Base-by-base conservation (phyloP, 257 asterid genomes). In the Catharanthus roseus region DNA sequence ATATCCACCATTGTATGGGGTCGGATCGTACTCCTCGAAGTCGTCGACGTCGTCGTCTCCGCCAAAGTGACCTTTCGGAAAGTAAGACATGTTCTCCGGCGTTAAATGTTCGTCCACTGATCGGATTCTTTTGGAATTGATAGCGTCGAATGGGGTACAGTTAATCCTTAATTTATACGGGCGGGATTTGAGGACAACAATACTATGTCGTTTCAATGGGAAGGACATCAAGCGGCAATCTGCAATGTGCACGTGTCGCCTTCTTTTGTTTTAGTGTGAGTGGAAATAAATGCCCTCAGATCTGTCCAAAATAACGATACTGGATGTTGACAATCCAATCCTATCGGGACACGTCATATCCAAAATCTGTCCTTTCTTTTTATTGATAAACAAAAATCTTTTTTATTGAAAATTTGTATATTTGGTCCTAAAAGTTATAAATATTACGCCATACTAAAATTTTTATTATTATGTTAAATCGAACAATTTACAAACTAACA, bases 1-100 rank as follows among this genome's bases (percentile, higher is more conserved):
- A 84, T 93, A 93, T 34, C 97, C 97, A 16, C 99, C 99, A 36
- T 88, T 88, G 79, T 91, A 93, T 0, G 97, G 99, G 70, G 96
- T 87, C 61, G 96, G 68, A 65, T 93, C 99, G 80, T 74, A 91
- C 78, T 91, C 97, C 53, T 91, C 92, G 82, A 88, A 93, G 77
- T 87, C 96, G 70, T 81, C 89, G 42, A 82, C 88, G 23, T 83
- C 91, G 69, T 49, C 85, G 72, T 75, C 50, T 68, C 67, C 81
- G 33, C 66, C 87, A 31, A 60, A 6, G 83, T 87, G 90, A 77
- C 87, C 96, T 78, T 82, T 87, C 0, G 92, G 83, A 10, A 78
- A 90, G 90, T 90, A 92, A 57, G 96, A 89, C 97, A 92, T 92
- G 65, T 64, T 65, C 31, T 50, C 61, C 58, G 51, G 68, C n/a